A percentile compares a stretch with the other conserved stretches of the same genome.
Conservation (phyloP, 1,139 yeast genomes). For the Protomyces arabidopsidicola region DNA sequence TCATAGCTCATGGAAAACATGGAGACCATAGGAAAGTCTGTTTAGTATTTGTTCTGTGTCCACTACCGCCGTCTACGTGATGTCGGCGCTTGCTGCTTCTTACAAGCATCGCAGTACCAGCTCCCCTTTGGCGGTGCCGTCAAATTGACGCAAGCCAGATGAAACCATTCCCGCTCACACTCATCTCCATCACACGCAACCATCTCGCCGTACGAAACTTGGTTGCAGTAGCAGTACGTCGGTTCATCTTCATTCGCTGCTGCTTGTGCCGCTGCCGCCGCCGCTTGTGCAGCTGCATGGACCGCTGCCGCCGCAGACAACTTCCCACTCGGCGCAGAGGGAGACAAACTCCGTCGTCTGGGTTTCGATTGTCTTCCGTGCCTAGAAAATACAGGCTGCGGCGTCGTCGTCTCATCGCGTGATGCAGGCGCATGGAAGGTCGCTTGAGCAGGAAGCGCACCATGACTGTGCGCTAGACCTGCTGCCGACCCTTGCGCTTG, state of each 20-base stretch:
- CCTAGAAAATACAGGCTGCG: constrained; percentile 20
- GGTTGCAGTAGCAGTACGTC: constrained; percentile 90
- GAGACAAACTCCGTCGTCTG: constrained; percentile 13
- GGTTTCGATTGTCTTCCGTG: constrained; percentile 26
- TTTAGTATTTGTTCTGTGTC: no score
- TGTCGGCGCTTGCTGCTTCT: constrained; percentile 30
- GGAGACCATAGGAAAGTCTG: no score
- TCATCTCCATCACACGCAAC: constrained; percentile 96
- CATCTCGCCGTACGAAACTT: constrained; percentile 97
- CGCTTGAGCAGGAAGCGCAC: background rate
- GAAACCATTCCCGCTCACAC: constrained; percentile 96
- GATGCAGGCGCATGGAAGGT: background rate
- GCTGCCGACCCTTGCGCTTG: background rate
- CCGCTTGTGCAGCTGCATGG: constrained; percentile 1
- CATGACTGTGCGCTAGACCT: constrained; percentile 2
- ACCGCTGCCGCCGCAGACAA: constrained; percentile 3
- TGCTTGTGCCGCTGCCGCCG: background rate
- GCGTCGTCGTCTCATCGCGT: constrained; percentile 17
- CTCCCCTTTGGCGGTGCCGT: constrained; percentile 89
- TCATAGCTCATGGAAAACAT: constrained; percentile 35
- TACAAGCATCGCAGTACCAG: constrained; percentile 95
- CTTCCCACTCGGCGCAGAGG: constrained; percentile 3
- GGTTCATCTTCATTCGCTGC: constrained; percentile 50
- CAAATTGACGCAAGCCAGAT: constrained; percentile 89
- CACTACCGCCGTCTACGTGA: constrained; percentile 8